These are phyloP conservation scores for Lycium ferocissimum DNA, from an alignment of 257 asterid species.

Conservation along the genomic window DNA sequence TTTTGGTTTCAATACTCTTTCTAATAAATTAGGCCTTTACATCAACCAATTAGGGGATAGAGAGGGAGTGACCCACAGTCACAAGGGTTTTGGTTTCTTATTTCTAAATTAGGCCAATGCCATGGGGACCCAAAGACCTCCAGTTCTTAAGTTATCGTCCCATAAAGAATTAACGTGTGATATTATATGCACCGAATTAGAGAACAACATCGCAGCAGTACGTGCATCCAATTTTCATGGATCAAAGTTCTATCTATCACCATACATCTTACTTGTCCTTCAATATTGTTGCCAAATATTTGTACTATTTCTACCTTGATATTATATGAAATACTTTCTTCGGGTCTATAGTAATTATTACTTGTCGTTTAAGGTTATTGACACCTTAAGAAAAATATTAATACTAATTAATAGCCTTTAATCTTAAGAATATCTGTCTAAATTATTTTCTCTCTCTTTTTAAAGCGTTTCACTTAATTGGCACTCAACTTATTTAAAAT, in stretches of 20 bases:
- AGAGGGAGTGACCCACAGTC: neutral
- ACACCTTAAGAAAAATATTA: neutral
- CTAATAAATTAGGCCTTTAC: too few species aligned
- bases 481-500: neutral
- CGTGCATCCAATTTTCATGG: neutral
- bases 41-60: too few species aligned
- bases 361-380: neutral
- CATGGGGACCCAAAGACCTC: neutral
- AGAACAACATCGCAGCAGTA: neutral
- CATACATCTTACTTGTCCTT: neutral
- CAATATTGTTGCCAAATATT: neutral
- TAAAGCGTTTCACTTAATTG: neutral
- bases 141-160: neutral
- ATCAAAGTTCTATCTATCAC: neutral
- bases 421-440: neutral
- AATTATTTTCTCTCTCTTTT: too few species aligned
- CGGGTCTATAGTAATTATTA: neutral
- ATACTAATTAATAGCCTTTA: neutral
- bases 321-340: too few species aligned
- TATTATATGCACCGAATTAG: neutral
- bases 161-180: neutral
- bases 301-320: too few species aligned
- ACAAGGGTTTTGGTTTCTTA: neutral
- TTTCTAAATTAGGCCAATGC: constrained; percentile 6
- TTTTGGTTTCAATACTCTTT: too few species aligned